phyloP scores from a whole-genome alignment of 148 eudicot species.

The Hydrangea macrophylla region DNA sequence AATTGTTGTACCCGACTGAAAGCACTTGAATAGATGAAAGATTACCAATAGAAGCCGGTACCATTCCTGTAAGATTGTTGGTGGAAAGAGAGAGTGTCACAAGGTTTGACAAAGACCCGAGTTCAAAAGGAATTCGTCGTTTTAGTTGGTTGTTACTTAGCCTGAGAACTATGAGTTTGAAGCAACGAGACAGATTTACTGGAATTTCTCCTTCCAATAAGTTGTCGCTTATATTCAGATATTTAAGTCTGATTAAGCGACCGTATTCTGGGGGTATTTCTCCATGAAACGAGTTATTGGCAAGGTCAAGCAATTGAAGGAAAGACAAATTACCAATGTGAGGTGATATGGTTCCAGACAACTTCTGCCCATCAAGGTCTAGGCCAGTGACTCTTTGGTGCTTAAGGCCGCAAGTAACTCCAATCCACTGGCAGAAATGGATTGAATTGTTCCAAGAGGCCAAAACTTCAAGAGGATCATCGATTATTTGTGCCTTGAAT shows the following conservation, averaged over 20 bases:
- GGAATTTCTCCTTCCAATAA: slow-evolving; percentile 26
- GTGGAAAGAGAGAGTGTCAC: neutral
- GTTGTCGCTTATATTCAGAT: slow-evolving; percentile 23
- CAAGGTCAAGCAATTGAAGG: slow-evolving; percentile 17
- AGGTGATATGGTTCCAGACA: slow-evolving; percentile 29
- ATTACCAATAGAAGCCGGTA: slow-evolving; percentile 30
- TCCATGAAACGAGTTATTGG: slow-evolving; percentile 31
- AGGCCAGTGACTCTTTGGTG: slow-evolving; percentile 19
- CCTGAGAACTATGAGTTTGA: slow-evolving; percentile 8
- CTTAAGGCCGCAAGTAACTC: too few species aligned
- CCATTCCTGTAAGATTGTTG: slow-evolving; percentile 25
- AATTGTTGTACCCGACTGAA: neutral
- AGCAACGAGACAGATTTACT: slow-evolving; percentile 13
- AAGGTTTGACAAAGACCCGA: slow-evolving; percentile 22
- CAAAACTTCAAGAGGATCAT: too few species aligned
- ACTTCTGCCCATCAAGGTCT: slow-evolving; percentile 7
- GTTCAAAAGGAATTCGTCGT: slow-evolving; percentile 14
- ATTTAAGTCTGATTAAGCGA: slow-evolving; percentile 19
- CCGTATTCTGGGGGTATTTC: slow-evolving; percentile 28
- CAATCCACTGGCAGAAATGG: too few species aligned
- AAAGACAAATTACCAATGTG: slow-evolving; percentile 32
- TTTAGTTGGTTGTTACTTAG: slow-evolving; percentile 20
- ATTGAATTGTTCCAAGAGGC: too few species aligned
- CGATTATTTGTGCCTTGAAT: neutral
- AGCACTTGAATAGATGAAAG: slow-evolving; percentile 22